Evolutionary conservation across 257 asterid genomes (phyloP).

Genomic region (Fraxinus americana): DNA sequence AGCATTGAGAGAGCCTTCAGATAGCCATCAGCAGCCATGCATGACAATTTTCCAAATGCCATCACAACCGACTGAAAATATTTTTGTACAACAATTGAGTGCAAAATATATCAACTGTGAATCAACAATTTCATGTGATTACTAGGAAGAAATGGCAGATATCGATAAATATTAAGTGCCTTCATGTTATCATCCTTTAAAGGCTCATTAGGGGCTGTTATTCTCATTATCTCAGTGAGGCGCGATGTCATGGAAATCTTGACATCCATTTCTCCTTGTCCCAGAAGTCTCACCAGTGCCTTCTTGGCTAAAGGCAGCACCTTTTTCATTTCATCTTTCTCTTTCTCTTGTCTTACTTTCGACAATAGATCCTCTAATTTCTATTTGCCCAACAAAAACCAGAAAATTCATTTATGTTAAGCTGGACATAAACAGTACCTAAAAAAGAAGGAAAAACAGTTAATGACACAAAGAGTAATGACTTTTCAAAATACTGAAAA

Average conservation of each 20-base stretch:
- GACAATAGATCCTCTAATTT: constrained; percentile 21
- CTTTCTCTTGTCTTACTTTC: constrained; percentile 17
- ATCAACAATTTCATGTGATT: background rate
- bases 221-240: constrained; percentile 20
- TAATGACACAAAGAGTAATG: background rate
- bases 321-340: background rate
- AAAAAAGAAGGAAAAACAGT: background rate
- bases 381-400: constrained; percentile 16
- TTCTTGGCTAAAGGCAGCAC: constrained; percentile 17
- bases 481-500: background rate
- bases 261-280: constrained; percentile 25
- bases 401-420: background rate
- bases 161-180: constrained; percentile 16
- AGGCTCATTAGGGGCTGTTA: constrained; percentile 32
- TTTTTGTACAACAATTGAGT: constrained; percentile 20
- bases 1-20: constrained; percentile 38
- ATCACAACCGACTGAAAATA: constrained; percentile 26
- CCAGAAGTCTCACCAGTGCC: background rate
- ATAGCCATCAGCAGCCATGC: constrained; percentile 30
- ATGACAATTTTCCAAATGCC: constrained; percentile 36
- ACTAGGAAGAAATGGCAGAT: background rate
- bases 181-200: constrained; percentile 26
- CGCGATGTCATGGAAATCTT: constrained; percentile 24
- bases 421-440: background rate
- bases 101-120: background rate